Evolutionary conservation across 163 green algal genomes (phyloP).

Genomic region (Chloromonas sp.): DNA sequence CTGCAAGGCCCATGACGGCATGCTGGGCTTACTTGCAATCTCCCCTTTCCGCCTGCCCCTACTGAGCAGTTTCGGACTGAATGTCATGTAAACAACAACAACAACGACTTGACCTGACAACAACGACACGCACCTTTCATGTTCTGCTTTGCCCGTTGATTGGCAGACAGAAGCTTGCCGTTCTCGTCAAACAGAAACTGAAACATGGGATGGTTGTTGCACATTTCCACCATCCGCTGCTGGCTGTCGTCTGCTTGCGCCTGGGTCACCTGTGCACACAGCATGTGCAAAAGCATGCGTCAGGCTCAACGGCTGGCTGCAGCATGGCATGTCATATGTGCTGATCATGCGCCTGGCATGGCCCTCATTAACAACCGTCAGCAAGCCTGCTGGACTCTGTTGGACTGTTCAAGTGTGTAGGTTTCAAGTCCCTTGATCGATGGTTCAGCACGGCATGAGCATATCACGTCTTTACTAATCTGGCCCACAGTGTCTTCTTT

Average conservation of each 20-base stretch:
- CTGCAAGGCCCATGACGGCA: no score
- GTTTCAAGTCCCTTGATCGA: no score
- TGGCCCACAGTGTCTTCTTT: not conserved
- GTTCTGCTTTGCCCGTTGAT: slow-evolving; percentile 45
- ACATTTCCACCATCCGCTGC: slow-evolving; percentile 46
- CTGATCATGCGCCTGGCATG: no score
- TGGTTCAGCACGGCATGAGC: not conserved
- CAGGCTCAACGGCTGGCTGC: not conserved
- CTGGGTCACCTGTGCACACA: not conserved
- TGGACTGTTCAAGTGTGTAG: no score
- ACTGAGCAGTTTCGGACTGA: no score
- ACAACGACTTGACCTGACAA: no score
- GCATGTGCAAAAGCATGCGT: not conserved
- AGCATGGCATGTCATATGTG: no score
- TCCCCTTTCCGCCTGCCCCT: no score
- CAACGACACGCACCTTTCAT: slow-evolving; percentile 28
- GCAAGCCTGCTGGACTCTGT: no score
- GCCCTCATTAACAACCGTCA: no score
- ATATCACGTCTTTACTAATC: not conserved
- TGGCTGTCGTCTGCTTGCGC: slow-evolving; percentile 10
- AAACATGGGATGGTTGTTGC: slow-evolving; percentile 56
- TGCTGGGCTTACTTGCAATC: no score
- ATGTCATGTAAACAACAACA: no score
- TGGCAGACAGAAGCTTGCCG: slow-evolving; percentile 49
- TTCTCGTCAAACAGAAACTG: slow-evolving; percentile 60